Conservation (phyloP, 2,329 filamentous ascomycete genomes). For the Aureobasidium namibiae region DNA sequence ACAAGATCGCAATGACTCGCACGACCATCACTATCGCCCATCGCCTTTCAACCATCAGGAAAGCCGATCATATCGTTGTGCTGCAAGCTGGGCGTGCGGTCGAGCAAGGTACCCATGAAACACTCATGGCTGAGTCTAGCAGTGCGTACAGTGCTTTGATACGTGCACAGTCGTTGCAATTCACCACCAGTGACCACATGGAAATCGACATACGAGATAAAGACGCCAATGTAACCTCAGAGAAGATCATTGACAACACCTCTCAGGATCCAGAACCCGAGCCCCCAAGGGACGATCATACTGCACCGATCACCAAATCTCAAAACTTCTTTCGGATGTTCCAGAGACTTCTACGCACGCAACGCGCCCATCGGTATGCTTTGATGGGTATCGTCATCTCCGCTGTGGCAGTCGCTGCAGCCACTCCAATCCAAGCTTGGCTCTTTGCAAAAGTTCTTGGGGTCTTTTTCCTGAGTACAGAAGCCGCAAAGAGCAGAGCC, state of each 20-base stretch:
- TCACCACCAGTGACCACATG: background rate
- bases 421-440: background rate
- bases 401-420: background rate
- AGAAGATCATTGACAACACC: background rate
- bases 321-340: background rate
- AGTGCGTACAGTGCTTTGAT: background rate
- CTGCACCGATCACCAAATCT: background rate
- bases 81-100: constrained; percentile 41
- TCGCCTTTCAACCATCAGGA: constrained; percentile 32
- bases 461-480: background rate
- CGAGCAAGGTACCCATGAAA: constrained; percentile 39
- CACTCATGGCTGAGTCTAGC: background rate
- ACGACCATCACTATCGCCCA: constrained; percentile 40
- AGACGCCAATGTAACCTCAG: background rate
- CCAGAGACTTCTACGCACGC: background rate
- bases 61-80: constrained; percentile 36
- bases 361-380: background rate
- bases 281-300: background rate
- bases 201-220: background rate
- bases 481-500: background rate
- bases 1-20: constrained; percentile 61
- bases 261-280: background rate
- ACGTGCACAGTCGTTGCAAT: background rate
- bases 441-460: background rate
- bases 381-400: background rate